Evolutionary conservation across 331 rosid species (phyloP).

Genomic region (Saraca asoca): DNA sequence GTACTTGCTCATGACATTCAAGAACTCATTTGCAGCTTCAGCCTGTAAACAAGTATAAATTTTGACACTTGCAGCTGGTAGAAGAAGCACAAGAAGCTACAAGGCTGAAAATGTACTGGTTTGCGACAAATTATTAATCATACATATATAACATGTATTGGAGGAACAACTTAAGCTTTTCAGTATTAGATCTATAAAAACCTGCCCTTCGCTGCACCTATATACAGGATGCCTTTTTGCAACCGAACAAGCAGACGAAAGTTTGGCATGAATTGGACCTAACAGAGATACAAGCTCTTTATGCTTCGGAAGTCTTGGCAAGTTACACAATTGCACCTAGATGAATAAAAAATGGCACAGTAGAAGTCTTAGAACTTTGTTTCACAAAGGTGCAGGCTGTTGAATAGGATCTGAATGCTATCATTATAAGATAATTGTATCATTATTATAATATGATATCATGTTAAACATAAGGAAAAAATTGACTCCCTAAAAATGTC

Average conservation of each 20-base stretch:
- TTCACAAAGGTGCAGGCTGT: no score
- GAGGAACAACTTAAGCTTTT: constrained; percentile 28
- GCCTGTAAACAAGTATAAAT: constrained; percentile 53
- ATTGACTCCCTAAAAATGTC: no score
- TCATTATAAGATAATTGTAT: constrained; percentile 18
- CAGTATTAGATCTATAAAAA: constrained; percentile 41
- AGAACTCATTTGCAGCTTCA: constrained; percentile 66
- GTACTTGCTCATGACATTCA: constrained; percentile 64
- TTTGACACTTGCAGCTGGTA: no score
- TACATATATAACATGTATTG: no score
- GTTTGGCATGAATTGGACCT: constrained; percentile 71
- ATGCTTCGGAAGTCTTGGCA: constrained; percentile 78
- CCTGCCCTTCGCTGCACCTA: constrained; percentile 88
- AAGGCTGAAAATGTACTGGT: no score
- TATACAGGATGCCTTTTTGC: constrained; percentile 81
- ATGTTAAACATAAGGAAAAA: no score
- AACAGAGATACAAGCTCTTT: constrained; percentile 68
- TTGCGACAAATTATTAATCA: no score
- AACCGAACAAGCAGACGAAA: constrained; percentile 52
- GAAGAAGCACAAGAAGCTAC: no score
- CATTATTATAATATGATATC: no score
- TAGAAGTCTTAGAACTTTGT: neutral
- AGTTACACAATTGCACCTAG: constrained; percentile 65
- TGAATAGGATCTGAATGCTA: neutral
- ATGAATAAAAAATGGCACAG: constrained; percentile 15